phyloP scores from a whole-genome alignment of 2,329 filamentous ascomycete species.

The Penicillium decumbens region DNA sequence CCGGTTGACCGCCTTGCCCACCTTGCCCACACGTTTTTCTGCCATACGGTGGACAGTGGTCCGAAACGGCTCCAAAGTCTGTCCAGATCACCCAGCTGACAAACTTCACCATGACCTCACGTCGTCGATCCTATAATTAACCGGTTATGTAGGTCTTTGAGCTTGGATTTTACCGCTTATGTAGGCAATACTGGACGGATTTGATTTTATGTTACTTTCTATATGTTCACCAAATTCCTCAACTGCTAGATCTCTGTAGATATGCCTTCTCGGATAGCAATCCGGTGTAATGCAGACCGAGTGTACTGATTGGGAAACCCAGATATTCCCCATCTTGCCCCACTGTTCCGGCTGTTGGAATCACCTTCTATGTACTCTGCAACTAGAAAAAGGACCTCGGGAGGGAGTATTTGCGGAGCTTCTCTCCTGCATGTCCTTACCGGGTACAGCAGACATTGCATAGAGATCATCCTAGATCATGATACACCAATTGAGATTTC shows the following conservation, averaged over 20 bases:
- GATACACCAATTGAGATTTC: background rate
- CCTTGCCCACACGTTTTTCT: conserved; percentile 5
- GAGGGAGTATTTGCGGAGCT: no score
- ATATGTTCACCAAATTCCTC: background rate
- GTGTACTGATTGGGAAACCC: conserved; percentile 32
- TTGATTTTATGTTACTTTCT: background rate
- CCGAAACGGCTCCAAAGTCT: conserved; percentile 21
- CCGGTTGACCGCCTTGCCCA: conserved; percentile 1
- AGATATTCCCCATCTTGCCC: conserved; percentile 22
- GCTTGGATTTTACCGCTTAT: background rate
- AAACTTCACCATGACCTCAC: conserved; percentile 24
- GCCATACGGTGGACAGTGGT: conserved; percentile 31
- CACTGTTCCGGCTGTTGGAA: conserved; percentile 24
- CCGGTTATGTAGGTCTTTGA: conserved; percentile 4
- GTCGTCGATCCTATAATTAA: background rate
- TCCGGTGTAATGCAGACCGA: conserved; percentile 29
- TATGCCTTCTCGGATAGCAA: background rate
- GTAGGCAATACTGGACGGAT: background rate
- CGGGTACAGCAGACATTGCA: background rate
- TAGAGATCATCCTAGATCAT: background rate
- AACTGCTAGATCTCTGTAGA: background rate
- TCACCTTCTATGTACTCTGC: conserved; percentile 1
- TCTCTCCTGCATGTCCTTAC: background rate
- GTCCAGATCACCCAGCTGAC: conserved; percentile 15
- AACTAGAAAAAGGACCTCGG: background rate